Percentiles rank a stretch among this genome's conserved stretches.
These are phyloP conservation scores for Iberis pinnata DNA, from an alignment of 345 rosid species.

Conservation along the genomic window DNA sequence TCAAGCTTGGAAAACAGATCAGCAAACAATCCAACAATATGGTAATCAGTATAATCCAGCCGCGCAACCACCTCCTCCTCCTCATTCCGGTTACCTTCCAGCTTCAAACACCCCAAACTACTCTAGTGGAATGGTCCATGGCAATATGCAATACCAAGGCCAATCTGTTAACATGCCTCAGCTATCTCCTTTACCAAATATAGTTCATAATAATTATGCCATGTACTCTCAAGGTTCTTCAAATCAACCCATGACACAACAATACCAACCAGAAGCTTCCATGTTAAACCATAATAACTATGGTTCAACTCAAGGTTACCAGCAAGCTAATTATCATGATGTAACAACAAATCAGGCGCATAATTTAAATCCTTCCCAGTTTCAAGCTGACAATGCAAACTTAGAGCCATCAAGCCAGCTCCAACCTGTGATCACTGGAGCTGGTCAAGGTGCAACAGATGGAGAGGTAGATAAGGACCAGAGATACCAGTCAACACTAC, in stretches of 20 bases:
- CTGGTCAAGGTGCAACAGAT: conserved; percentile 47
- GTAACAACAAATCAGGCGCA: conserved; percentile 45
- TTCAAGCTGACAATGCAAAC: conserved; percentile 35
- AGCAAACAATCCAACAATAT: conserved; percentile 36
- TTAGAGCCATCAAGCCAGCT: conserved; percentile 43
- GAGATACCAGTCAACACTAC: conserved; percentile 84
- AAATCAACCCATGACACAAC: conserved; percentile 47
- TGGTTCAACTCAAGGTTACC: conserved; percentile 32
- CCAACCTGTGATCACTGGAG: conserved; percentile 47
- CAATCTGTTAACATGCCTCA: conserved; percentile 43
- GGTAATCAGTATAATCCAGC: conserved; percentile 47
- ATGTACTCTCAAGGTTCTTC: conserved; percentile 40
- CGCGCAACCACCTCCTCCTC: conserved; percentile 35
- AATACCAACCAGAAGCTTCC: conserved; percentile 46
- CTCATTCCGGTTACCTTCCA: conserved; percentile 40
- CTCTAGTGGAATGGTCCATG: conserved; percentile 37
- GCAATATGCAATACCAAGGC: conserved; percentile 45
- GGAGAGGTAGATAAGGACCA: conserved; percentile 75
- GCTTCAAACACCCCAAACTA: conserved; percentile 36
- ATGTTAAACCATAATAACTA: conserved; percentile 42
- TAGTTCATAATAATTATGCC: conserved; percentile 29
- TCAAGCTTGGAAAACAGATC: conserved; percentile 49
- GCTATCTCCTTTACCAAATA: conserved; percentile 41
- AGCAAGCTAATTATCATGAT: conserved; percentile 34
- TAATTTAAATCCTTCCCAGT: conserved; percentile 41